These are phyloP conservation scores for Pestalotiopsis fici DNA, from an alignment of 2,329 filamentous ascomycete species.

Conservation along the genomic window DNA sequence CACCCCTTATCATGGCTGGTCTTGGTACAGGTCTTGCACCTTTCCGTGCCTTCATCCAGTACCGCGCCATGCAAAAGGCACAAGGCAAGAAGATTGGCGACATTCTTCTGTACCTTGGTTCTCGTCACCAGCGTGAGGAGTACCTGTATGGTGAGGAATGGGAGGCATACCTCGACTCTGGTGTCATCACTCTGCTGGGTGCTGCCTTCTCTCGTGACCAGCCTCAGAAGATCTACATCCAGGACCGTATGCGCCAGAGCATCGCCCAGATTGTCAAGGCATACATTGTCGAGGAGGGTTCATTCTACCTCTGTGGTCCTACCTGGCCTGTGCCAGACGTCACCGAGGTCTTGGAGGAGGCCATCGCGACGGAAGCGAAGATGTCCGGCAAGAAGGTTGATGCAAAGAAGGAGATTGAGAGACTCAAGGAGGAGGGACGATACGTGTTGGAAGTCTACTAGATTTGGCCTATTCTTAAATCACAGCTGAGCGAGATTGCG, in stretches of 20 bases:
- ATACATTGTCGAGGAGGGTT: constrained; percentile 84
- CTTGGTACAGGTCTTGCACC: constrained; percentile 96
- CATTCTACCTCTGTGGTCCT: constrained; percentile 96
- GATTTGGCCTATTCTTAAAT: not conserved
- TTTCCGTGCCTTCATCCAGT: constrained; percentile 99
- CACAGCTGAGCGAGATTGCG: constrained; percentile 2
- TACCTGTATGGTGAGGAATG: constrained; percentile 99
- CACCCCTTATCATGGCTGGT: constrained; percentile 97
- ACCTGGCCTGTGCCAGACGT: constrained; percentile 99
- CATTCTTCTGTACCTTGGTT: constrained; percentile 94
- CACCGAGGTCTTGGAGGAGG: constrained; percentile 90
- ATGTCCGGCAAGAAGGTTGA: constrained; percentile 77
- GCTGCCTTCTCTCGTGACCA: constrained; percentile 96
- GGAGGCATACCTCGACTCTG: constrained; percentile 96
- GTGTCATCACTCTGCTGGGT: constrained; percentile 91
- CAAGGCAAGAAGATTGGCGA: constrained; percentile 93
- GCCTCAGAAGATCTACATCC: constrained; percentile 98
- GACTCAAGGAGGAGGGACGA: constrained; percentile 89
- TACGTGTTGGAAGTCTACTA: constrained; percentile 98
- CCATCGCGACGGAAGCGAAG: constrained; percentile 76
- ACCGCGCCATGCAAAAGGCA: constrained; percentile 97
- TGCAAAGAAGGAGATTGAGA: constrained; percentile 88
- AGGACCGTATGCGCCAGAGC: constrained; percentile 94
- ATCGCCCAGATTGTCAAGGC: constrained; percentile 80
- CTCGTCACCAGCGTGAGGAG: constrained; percentile 95